These are phyloP conservation scores for Litchi chinensis DNA, from an alignment of 345 rosid species.

Conservation along the genomic window DNA sequence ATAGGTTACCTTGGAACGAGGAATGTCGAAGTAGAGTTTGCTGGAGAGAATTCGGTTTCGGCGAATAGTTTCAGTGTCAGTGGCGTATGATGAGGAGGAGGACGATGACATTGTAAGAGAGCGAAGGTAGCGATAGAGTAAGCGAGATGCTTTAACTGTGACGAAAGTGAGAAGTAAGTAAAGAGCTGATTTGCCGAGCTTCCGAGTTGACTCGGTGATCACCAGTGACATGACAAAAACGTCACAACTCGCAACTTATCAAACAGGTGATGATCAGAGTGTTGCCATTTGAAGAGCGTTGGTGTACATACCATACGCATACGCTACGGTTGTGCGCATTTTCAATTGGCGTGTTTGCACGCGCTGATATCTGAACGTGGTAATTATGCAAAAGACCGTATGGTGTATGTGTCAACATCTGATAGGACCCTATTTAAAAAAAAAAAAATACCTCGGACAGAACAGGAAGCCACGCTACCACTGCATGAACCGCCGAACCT, in stretches of 20 bases:
- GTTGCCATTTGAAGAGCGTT: not conserved
- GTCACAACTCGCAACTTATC: no score
- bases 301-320: no score
- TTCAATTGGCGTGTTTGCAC: no score
- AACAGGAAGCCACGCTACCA: no score
- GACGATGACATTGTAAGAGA: slow-evolving; percentile 33
- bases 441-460: no score
- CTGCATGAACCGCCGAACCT: no score
- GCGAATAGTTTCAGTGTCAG: slow-evolving; percentile 52
- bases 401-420: no score
- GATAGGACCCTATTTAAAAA: no score
- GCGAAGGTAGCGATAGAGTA: slow-evolving; percentile 25
- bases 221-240: slow-evolving; percentile 18
- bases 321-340: no score
- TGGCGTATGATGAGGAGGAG: slow-evolving; percentile 29
- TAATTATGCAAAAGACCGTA: no score
- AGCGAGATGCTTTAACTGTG: slow-evolving; percentile 31
- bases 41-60: slow-evolving; percentile 64
- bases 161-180: slow-evolving; percentile 34
- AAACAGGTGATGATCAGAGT: no score
- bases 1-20: slow-evolving; percentile 53
- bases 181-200: slow-evolving; percentile 31
- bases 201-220: slow-evolving; percentile 41
- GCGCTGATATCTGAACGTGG: no score
- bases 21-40: slow-evolving; percentile 72